Evolutionary conservation across 2,329 filamentous ascomycete genomes (phyloP), one percentile per base, ranked within the genome.

Genomic region (Zymoseptoria tritici): DNA sequence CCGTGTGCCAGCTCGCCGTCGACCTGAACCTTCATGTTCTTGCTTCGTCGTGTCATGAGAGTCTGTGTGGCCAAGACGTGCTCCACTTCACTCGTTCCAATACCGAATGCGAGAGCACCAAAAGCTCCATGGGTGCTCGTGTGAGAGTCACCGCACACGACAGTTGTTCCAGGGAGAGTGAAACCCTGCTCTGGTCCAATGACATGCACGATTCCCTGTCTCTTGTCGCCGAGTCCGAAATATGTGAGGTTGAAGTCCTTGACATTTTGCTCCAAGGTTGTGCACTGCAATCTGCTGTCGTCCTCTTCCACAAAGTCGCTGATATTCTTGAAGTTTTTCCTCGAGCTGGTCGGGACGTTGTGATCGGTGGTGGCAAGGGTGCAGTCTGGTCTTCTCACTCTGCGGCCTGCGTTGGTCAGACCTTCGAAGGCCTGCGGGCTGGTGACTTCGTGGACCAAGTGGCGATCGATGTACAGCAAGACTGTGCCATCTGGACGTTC

Each of bases 141-240:
- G 76, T 99, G 94, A 72, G 90, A 96, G 82, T 99, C 94, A 76
- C 94, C 94, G 73, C 94, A 97, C 66, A 97, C 94, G 46, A 97
- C 89, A 2, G 94, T 99, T 57, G 94, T 97, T 67, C 91, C 94
- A 50, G 94, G 94, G 46, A 97, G 87, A 59, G 94, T 99, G 81
- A 99, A 99, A 67, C 94, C 94, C 77, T 99, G 94, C 81, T 99
- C 94, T 49, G 94, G 94, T 42, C 94, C 94, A 70, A 99, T 97
- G 71, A 99, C 90, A 78, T 99, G 94, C 60, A 97, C 94, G 70
- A 99, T 99, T 67, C 94, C 94, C 78, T 99, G 94, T 66, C 94
- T 87, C 83, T 94, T 95, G 78, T 97, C 93, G 68, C 88, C 90
- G 64, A 99, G 86, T 63, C 94, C 94, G 73, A 99, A 99, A 79